A percentile compares a stretch with the other conserved stretches of the same genome.
Conservation (phyloP, 2,329 filamentous ascomycete genomes). For the Macrophomina phaseolina region DNA sequence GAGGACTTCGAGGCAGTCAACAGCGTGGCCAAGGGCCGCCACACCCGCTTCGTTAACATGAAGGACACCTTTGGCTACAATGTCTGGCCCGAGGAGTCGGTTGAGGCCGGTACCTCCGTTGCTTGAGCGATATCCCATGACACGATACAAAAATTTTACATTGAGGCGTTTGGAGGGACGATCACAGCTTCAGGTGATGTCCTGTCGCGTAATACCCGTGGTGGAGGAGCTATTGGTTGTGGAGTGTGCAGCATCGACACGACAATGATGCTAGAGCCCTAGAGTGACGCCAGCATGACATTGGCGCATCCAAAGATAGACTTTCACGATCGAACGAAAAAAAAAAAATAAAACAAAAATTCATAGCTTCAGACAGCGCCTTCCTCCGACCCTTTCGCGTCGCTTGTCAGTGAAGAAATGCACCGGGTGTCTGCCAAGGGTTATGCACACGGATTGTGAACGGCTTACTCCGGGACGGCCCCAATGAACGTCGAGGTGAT, state of each 20-base stretch:
- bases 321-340: background rate
- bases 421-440: conserved; percentile 4
- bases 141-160: background rate
- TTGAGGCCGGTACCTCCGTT: conserved; percentile 27
- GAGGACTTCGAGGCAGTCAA: conserved; percentile 65
- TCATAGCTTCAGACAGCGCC: conserved; percentile 7
- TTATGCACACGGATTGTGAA: background rate
- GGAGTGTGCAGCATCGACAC: background rate
- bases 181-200: conserved; percentile 9
- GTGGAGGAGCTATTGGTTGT: background rate
- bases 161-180: conserved; percentile 4
- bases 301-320: conserved; percentile 18
- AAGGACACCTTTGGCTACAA: conserved; percentile 80
- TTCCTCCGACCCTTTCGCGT: conserved; percentile 8
- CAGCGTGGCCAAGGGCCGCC: conserved; percentile 67
- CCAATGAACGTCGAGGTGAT: conserved; percentile 12
- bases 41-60: conserved; percentile 80
- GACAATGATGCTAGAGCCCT: conserved; percentile 7
- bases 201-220: conserved; percentile 20
- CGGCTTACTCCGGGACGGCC: conserved; percentile 1
- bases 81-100: conserved; percentile 56
- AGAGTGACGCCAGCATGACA: conserved; percentile 25
- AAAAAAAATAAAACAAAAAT: background rate
- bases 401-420: background rate
- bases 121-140: conserved; percentile 19